Conservation (phyloP, 2,329 filamentous ascomycete species). For the Camillea tinctor region DNA sequence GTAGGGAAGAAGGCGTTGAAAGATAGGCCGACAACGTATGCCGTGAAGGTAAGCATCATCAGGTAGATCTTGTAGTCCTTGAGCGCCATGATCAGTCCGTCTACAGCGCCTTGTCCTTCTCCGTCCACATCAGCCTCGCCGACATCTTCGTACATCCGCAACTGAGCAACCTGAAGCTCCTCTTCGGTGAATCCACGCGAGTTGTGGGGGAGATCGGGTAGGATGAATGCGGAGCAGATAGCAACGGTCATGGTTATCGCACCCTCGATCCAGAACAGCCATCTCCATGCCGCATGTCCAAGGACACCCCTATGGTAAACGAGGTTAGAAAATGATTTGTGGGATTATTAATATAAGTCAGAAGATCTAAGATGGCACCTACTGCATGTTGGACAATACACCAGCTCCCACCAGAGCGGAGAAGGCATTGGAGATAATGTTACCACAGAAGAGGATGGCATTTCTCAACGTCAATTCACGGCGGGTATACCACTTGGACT, state of each 20-base stretch:
- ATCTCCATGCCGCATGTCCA: conserved; percentile 58
- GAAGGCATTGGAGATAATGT: conserved; percentile 60
- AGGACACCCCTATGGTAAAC: conserved; percentile 37
- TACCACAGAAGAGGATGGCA: conserved; percentile 58
- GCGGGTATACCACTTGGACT: conserved; percentile 67
- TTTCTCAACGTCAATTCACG: conserved; percentile 54
- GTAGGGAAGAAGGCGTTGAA: conserved; percentile 61
- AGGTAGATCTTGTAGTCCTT: conserved; percentile 63
- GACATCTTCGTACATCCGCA: conserved; percentile 57
- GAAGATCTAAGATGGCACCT: no score
- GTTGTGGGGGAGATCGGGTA: conserved; percentile 56
- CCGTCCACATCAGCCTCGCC: conserved; percentile 55
- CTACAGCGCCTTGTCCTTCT: conserved; percentile 47
- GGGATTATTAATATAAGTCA: no score
- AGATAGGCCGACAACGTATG: conserved; percentile 57
- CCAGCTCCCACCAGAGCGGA: conserved; percentile 58
- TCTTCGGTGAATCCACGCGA: conserved; percentile 58
- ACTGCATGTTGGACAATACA: conserved; percentile 57
- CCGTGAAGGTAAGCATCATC: conserved; percentile 61
- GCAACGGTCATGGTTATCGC: conserved; percentile 50
- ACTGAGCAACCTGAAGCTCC: conserved; percentile 54
- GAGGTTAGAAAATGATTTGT: background rate
- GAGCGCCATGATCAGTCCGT: conserved; percentile 56
- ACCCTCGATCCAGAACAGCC: conserved; percentile 62
- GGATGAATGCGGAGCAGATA: conserved; percentile 45